Percentiles rank a stretch among this genome's conserved stretches.
Evolutionary conservation across 2,329 filamentous ascomycete species (phyloP).

Genomic region (Neurospora sp.): DNA sequence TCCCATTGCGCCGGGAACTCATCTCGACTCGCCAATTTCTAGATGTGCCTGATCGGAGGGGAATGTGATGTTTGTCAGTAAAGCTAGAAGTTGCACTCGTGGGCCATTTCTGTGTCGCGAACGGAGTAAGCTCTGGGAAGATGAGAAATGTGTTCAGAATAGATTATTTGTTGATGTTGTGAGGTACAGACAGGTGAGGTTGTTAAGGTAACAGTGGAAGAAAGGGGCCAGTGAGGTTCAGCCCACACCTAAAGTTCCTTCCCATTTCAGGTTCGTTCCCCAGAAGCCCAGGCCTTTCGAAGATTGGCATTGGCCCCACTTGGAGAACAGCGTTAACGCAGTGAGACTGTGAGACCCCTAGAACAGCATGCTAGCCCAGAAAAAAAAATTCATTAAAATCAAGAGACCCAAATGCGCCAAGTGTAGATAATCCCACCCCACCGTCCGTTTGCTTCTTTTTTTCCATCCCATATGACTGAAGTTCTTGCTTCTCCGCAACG

Average conservation of each 20-base stretch:
- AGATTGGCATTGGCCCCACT: not conserved
- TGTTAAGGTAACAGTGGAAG: not conserved
- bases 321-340: not conserved
- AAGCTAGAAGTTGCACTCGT: not conserved
- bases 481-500: not conserved
- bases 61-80: not conserved
- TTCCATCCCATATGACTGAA: not conserved
- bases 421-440: not conserved
- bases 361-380: not conserved
- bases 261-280: not conserved
- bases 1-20: slow-evolving; percentile 20
- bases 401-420: not conserved
- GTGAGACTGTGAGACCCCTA: not conserved
- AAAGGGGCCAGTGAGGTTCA: not conserved
- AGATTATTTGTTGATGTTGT: not conserved
- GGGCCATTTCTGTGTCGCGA: not conserved
- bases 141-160: not conserved
- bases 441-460: not conserved
- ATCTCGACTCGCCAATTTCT: slow-evolving; percentile 11
- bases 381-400: not conserved
- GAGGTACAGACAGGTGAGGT: not conserved
- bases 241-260: not conserved
- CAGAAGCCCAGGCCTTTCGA: not conserved
- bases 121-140: not conserved
- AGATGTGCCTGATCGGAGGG: not conserved